Conservation (phyloP, 345 rosid genomes). For the Mangifera indica region DNA sequence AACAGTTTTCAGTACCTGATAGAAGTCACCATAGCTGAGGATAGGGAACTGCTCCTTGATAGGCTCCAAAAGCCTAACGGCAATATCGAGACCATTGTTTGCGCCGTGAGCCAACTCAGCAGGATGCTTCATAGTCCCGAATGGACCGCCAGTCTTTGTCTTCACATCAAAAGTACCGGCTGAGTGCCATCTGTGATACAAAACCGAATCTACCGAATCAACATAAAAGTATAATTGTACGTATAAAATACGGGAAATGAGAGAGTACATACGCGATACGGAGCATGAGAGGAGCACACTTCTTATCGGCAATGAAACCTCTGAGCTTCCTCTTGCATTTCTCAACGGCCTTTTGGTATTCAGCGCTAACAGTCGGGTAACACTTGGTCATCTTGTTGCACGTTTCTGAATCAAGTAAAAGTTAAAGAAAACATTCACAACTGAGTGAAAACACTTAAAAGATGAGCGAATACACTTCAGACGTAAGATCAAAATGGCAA, state of each 20-base stretch:
- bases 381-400: slow-evolving; percentile 62
- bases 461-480: not conserved
- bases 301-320: slow-evolving; percentile 82
- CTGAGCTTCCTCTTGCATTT: slow-evolving; percentile 85
- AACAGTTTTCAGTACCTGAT: slow-evolving; percentile 48
- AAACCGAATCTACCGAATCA: not conserved
- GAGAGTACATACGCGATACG: slow-evolving; percentile 67
- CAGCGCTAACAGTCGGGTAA: slow-evolving; percentile 81
- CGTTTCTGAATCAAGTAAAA: slow-evolving; percentile 3
- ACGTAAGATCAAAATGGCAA: slow-evolving; percentile 1
- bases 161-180: slow-evolving; percentile 87
- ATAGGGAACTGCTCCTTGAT: slow-evolving; percentile 78
- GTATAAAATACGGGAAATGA: not conserved
- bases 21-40: slow-evolving; percentile 69
- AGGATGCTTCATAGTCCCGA: slow-evolving; percentile 76
- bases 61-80: slow-evolving; percentile 81
- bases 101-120: slow-evolving; percentile 81
- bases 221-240: not conserved
- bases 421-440: not conserved
- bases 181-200: slow-evolving; percentile 80
- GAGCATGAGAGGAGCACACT: slow-evolving; percentile 94
- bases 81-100: slow-evolving; percentile 81
- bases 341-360: slow-evolving; percentile 71
- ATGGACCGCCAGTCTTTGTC: slow-evolving; percentile 89
- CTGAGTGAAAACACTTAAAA: not conserved